Percentiles rank a stretch among this genome's conserved stretches.
Conservation (phyloP, 495 filamentous ascomycete genomes). For the Penicillium dipodomyicola region DNA sequence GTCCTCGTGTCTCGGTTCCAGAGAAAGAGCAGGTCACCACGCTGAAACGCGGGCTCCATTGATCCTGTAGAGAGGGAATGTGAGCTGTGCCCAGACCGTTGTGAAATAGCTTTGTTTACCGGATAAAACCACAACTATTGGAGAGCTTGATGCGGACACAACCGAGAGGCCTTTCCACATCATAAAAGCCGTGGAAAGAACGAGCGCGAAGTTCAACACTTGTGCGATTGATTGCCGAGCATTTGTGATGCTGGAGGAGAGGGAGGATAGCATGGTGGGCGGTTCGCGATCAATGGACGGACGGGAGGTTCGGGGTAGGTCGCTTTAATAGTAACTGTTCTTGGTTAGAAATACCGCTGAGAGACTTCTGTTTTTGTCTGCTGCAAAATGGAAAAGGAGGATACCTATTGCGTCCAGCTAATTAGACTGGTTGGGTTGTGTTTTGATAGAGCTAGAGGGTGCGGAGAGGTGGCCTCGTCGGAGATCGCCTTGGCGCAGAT, state of each 20-base stretch:
- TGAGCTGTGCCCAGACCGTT: not conserved
- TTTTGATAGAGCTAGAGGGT: conserved; percentile 26
- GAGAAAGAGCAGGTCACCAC: conserved; percentile 87
- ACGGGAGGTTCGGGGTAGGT: conserved; percentile 1
- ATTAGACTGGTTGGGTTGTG: conserved; percentile 16
- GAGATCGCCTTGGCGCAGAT: conserved; percentile 17
- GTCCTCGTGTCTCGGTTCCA: conserved; percentile 78
- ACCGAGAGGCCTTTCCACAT: conserved; percentile 92
- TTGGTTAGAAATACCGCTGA: not conserved
- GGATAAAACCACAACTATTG: conserved; percentile 50
- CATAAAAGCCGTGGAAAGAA: conserved; percentile 95
- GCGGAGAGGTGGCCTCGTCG: conserved; percentile 34
- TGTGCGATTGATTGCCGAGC: conserved; percentile 85
- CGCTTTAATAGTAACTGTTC: not conserved
- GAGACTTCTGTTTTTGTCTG: not conserved
- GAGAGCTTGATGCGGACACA: conserved; percentile 78
- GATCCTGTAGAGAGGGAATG: conserved; percentile 72
- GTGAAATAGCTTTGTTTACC: not conserved
- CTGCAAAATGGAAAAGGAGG: not conserved
- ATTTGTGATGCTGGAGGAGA: conserved; percentile 59
- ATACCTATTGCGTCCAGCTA: conserved; percentile 10
- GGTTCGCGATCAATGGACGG: conserved; percentile 5
- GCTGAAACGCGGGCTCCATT: conserved; percentile 97
- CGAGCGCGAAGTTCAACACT: conserved; percentile 90
- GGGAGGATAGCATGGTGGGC: conserved; percentile 67